A percentile compares a stretch with the other conserved stretches of the same genome.
Conservation (phyloP, 2,329 filamentous ascomycete genomes). For the Aphanocladium album region DNA sequence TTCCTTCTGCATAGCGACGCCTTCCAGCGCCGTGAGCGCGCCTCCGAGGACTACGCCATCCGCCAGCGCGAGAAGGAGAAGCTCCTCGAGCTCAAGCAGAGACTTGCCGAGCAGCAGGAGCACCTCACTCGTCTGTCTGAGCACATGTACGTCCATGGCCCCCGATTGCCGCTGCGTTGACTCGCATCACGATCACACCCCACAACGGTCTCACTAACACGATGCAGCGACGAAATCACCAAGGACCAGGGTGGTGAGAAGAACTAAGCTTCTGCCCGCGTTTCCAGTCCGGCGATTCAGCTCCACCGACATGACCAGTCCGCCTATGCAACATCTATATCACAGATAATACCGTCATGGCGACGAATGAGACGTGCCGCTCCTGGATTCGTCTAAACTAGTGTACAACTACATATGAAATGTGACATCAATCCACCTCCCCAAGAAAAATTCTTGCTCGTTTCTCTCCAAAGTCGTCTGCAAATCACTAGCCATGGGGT, state of each 20-base stretch:
- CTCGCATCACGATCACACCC: neutral
- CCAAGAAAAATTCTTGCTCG: neutral
- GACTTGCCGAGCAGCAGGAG: constrained; percentile 70
- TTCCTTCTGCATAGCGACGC: constrained; percentile 67
- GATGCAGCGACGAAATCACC: constrained; percentile 67
- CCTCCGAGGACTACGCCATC: constrained; percentile 80
- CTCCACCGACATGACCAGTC: neutral
- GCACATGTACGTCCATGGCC: constrained; percentile 63
- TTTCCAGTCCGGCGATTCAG: neutral
- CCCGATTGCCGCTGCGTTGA: no score
- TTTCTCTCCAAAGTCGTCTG: neutral
- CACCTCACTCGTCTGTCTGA: constrained; percentile 81
- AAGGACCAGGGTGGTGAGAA: constrained; percentile 65
- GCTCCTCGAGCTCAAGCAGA: constrained; percentile 69
- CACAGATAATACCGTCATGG: neutral
- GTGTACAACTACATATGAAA: constrained; percentile 34
- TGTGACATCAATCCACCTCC: constrained; percentile 15
- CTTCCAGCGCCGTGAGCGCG: constrained; percentile 88
- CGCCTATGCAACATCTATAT: neutral
- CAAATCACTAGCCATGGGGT: neutral
- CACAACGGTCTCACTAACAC: neutral
- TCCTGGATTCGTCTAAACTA: constrained; percentile 26
- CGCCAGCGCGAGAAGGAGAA: constrained; percentile 85
- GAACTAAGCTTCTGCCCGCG: constrained; percentile 38
- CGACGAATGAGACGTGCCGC: neutral